Base-by-base conservation (phyloP, 768 basidiomycete genomes). In the Tylopilus sp. region DNA sequence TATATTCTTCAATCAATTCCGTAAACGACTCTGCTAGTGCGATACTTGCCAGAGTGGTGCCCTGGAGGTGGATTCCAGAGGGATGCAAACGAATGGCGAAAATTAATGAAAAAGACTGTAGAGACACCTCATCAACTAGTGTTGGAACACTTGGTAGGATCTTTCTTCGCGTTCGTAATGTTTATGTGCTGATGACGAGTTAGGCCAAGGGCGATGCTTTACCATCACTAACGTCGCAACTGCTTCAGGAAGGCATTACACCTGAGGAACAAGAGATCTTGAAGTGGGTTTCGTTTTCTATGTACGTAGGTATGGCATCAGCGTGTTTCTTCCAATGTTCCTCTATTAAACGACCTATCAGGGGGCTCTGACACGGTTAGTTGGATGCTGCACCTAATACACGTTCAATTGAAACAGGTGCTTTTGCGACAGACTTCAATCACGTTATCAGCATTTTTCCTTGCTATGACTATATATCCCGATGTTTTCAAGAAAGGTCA, bases 361-460 rank as follows among this genome's bases (percentile, higher is more conserved):
- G 79, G 48, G 30, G 57, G 50, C 38, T 29, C 55, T 9, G 54
- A 61, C 26, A 58, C 56, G n/a, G 58, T 52, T 28, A 29, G 41
- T 43, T 24, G 17, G 38, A 17, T 69, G 78, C 29, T 22, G 4
- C 11, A 10, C 30, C 12, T 14, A 21, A 33, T n/a, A 30, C 6
- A 14, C 37, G 29, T 36, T 13, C 4, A 21, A 31, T 4, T 51
- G 21, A n/a, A 45, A 30, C 22, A 22, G n/a, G 6, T 12, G 5
- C 21, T 6, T 25, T 9, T 17, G 13, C 75, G 33, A 61, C 19
- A 56, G 55, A 60, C 33, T 11, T 37, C 53, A 0, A 44, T 56
- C 31, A 19, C 47, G 12, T 31, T 56, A 30, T 44, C 40, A 6
- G 54, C 48, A 9, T 62, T 62, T 24, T 63, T 62, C 55, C 56